Conservation (phyloP, 192 early-diverging fungal genomes). For the Backusella tuberculispora region DNA sequence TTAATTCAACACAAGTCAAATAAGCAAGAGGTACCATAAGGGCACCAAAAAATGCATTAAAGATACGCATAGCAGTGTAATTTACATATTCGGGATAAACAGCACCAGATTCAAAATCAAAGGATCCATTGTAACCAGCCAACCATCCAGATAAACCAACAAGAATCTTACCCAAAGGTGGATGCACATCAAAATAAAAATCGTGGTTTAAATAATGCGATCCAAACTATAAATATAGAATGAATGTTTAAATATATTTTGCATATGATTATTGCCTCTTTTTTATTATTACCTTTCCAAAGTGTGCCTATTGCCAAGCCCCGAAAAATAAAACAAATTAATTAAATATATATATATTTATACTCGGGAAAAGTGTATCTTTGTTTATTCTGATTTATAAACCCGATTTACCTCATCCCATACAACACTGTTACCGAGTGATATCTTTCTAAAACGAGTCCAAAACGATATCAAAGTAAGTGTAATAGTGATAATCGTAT, state of each 20-base stretch:
- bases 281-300: constrained; percentile 51
- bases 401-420: constrained; percentile 61
- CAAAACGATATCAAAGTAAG: constrained; percentile 68
- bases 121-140: constrained; percentile 85
- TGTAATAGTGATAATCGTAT: constrained; percentile 49
- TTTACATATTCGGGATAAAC: constrained; percentile 84
- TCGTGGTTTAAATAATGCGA: constrained; percentile 91
- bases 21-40: constrained; percentile 90
- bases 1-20: constrained; percentile 77
- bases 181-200: constrained; percentile 99
- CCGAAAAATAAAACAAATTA: constrained; percentile 1
- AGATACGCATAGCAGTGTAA: constrained; percentile 88
- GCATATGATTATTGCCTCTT: not conserved
- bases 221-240: constrained; percentile 72
- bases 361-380: not conserved
- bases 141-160: constrained; percentile 85
- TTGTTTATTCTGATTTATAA: not conserved
- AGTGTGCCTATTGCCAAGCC: constrained; percentile 50
- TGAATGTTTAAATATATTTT: not conserved
- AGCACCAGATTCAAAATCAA: constrained; percentile 79
- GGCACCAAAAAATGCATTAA: constrained; percentile 87
- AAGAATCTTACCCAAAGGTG: constrained; percentile 96
- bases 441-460: constrained; percentile 69
- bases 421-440: constrained; percentile 59
- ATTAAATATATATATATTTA: no score